Evolutionary conservation across 2,329 filamentous ascomycete species (phyloP), one percentile per base, ranked within the genome.

Genomic region (Sphaerostilbella broomeana): DNA sequence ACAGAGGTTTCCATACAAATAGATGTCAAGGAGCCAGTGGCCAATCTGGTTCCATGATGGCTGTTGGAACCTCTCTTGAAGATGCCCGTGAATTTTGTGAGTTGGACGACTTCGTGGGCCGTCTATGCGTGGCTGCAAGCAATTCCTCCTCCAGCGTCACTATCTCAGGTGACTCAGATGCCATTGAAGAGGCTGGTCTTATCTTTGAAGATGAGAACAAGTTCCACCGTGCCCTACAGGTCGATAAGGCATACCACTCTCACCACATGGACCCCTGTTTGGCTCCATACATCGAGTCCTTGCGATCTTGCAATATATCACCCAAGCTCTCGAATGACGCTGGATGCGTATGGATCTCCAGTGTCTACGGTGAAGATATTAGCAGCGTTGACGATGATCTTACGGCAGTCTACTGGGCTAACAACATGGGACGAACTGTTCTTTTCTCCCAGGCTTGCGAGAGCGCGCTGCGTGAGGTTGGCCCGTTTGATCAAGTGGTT

Each of bases 191-290:
- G n/a, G 47, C 51, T 0, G 47, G 49, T 35, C 34, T 30, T 2
- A n/a, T 55, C 2, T 29, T 59, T 3, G 43, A 53, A 5, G 48
- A 40, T 7, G 35, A 40, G 5, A 30, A 52, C 2, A 61, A 50
- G 37, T 65, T 66, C 32, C 55, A 57, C 0, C 52, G 62, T 2
- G 6, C 56, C 0, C 51, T 73, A 7, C 45, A 49, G 3, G 61
- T 73, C 1, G 67, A 72, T 35, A 69, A 60, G 0, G 69, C 68
- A 0, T 73, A 73, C 38, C 70, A 73, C 51, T 73, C 69, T 0
- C 59, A 58, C 2, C 70, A 72, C 47, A 73, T 73, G 69, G 13
- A 34, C 9, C 38, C 45, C 5, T 53, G 47, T 11, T 45, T 37
- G 12, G 35, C 35, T 6, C 33, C 35, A 2, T 56, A 54, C 17